Percentiles rank a stretch among this genome's conserved stretches.
phyloP scores from a whole-genome alignment of 306 rosid genomes.

The Cucurbita moschata region DNA sequence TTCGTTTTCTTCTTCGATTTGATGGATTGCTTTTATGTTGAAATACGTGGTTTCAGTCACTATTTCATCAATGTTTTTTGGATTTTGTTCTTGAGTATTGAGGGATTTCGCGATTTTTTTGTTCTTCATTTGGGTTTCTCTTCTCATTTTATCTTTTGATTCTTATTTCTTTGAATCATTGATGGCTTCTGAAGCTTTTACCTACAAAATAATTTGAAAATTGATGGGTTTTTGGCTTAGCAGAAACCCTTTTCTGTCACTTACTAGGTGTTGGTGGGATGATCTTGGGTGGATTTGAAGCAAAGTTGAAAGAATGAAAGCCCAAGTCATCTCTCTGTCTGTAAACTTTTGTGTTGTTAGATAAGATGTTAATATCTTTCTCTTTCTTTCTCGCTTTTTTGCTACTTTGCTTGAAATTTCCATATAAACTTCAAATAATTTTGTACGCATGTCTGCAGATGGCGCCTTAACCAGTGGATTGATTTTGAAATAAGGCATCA shows the following conservation, averaged over 20 bases:
- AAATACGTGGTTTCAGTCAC: slow-evolving; percentile 11
- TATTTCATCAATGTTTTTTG: slow-evolving; percentile 36
- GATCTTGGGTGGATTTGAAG: slow-evolving; percentile 22
- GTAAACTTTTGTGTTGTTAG: slow-evolving; percentile 9
- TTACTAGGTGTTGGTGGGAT: slow-evolving; percentile 10
- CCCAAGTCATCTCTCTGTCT: slow-evolving; percentile 14
- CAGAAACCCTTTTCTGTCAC: slow-evolving; percentile 7
- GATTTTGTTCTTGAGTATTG: neutral
- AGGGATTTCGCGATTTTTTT: neutral
- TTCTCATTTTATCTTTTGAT: neutral
- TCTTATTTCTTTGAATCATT: neutral
- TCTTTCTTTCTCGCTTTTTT: slow-evolving; percentile 3
- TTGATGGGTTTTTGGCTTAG: neutral
- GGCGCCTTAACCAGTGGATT: slow-evolving; percentile 13
- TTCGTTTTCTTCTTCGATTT: slow-evolving; percentile 5
- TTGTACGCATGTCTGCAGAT: neutral
- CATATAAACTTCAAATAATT: neutral
- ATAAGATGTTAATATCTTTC: slow-evolving; percentile 15
- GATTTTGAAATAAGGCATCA: slow-evolving; percentile 16
- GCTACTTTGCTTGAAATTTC: slow-evolving; percentile 5
- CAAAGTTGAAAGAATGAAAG: slow-evolving; percentile 25
- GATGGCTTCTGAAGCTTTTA: neutral
- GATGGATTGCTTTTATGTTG: slow-evolving; percentile 21
- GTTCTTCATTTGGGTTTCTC: neutral
- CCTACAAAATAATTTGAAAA: neutral